phyloP scores from a whole-genome alignment of 108 stramenopile genomes.

The Schizochytrium sp. region DNA sequence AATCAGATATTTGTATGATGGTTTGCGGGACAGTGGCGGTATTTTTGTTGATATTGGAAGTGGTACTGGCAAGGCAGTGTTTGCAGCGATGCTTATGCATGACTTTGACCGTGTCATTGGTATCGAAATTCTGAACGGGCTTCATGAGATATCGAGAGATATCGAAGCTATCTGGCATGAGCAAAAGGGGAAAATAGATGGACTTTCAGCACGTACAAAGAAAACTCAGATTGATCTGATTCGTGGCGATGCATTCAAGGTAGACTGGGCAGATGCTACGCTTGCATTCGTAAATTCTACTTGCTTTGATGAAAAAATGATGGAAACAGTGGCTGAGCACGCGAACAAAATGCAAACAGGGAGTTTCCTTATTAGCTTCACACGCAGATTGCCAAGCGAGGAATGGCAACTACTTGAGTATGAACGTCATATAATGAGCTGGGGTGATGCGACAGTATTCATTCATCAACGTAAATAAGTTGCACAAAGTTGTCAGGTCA shows the following conservation, averaged over 20 bases:
- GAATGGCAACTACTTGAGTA: conserved; percentile 68
- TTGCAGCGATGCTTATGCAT: conserved; percentile 74
- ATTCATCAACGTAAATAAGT: conserved; percentile 63
- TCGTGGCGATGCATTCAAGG: conserved; percentile 69
- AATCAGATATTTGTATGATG: conserved; percentile 69
- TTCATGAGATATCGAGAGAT: conserved; percentile 67
- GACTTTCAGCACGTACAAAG: conserved; percentile 1
- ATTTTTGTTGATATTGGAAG: conserved; percentile 80
- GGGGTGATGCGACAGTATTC: conserved; percentile 79
- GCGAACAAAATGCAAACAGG: conserved; percentile 72
- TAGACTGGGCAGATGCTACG: conserved; percentile 79
- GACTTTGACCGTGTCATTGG: conserved; percentile 77
- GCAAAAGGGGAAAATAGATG: background rate
- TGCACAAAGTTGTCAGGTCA: too few relatives aligned
- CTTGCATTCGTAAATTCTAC: conserved; percentile 79
- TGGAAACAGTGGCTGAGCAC: conserved; percentile 66
- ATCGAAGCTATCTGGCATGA: conserved; percentile 63
- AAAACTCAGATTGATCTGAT: conserved; percentile 64
- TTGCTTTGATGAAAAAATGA: conserved; percentile 76
- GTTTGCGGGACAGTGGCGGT: conserved; percentile 49
- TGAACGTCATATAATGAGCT: conserved; percentile 73
- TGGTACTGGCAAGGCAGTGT: conserved; percentile 78
- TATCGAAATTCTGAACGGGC: conserved; percentile 74
- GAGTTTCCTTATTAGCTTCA: conserved; percentile 77
- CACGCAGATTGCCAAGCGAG: conserved; percentile 68